Conservation (phyloP, 1,139 yeast species). For the Saccharomyces hybrid region DNA sequence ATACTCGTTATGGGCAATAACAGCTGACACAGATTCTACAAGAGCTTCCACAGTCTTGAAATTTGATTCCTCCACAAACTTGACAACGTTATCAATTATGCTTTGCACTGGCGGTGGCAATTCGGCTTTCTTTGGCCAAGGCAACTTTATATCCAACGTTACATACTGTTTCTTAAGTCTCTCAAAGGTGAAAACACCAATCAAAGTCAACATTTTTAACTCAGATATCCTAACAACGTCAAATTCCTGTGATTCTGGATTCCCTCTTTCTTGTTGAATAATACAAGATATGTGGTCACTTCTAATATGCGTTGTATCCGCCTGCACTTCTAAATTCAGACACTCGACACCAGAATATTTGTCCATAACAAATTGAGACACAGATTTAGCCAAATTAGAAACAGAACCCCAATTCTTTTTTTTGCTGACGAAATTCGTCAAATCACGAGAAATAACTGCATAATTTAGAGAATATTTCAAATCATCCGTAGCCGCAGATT, state of each 20-base stretch:
- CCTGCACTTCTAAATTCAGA: constrained; percentile 17
- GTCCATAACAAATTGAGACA: constrained; percentile 44
- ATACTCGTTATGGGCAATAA: constrained; percentile 38
- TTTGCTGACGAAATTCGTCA: constrained; percentile 13
- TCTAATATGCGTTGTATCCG: constrained; percentile 41
- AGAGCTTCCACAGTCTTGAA: constrained; percentile 93
- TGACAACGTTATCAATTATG: constrained; percentile 42
- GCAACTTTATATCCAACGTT: constrained; percentile 48
- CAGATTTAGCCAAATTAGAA: constrained; percentile 49
- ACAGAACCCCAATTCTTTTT: constrained; percentile 40
- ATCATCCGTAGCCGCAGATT: constrained; percentile 71
- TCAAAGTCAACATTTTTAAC: constrained; percentile 59
- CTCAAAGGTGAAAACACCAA: constrained; percentile 91
- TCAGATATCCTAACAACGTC: constrained; percentile 46
- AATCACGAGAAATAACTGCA: constrained; percentile 67
- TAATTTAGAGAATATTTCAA: constrained; percentile 76
- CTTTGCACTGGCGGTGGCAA: constrained; percentile 22
- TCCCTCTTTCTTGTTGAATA: constrained; percentile 22
- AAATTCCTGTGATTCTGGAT: constrained; percentile 13
- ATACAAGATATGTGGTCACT: constrained; percentile 43
- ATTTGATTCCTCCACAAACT: constrained; percentile 62
- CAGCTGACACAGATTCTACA: constrained; percentile 64
- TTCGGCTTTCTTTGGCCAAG: constrained; percentile 31
- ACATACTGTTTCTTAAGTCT: constrained; percentile 72
- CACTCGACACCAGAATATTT: constrained; percentile 27